Conservation (phyloP, 2,329 filamentous ascomycete species). For the Trichoderma citrinoviride region DNA sequence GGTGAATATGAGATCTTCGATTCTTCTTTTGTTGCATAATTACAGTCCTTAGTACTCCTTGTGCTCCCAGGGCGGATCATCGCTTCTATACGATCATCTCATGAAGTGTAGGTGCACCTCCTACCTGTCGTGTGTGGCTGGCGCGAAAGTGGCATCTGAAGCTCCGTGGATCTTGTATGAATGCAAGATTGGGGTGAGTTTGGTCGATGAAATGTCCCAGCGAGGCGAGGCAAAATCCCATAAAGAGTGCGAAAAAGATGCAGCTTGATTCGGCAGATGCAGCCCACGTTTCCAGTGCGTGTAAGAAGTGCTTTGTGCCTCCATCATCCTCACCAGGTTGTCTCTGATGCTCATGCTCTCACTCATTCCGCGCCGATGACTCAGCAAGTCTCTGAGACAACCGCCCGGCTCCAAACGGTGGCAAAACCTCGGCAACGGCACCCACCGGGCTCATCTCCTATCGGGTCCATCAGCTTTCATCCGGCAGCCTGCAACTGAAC, state of each 20-base stretch:
- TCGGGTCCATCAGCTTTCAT: constrained; percentile 5
- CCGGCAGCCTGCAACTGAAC: constrained; percentile 9
- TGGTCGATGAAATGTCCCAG: not conserved
- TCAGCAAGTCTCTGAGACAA: not conserved
- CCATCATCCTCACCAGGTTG: not conserved
- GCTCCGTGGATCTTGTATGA: not conserved
- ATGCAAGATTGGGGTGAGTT: not conserved
- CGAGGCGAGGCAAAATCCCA: not conserved
- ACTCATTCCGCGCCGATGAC: not conserved
- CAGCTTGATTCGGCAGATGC: not conserved
- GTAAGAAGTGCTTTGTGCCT: too few species aligned
- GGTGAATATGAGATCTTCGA: not conserved
- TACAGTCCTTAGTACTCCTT: too few species aligned
- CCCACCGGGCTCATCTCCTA: constrained; percentile 2
- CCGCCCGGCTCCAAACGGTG: not conserved
- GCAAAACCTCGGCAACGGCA: constrained; percentile 11
- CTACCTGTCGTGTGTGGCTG: not conserved
- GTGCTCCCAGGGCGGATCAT: not conserved
- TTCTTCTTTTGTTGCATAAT: not conserved
- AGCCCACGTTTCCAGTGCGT: not conserved
- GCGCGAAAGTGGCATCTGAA: not conserved
- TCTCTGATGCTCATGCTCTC: not conserved
- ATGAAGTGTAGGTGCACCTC: not conserved
- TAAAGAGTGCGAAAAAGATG: too few species aligned
- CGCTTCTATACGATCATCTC: not conserved